These are phyloP conservation scores for Zelopaecilomyces penicillatus DNA, from an alignment of 2,329 filamentous ascomycete species.

Conservation along the genomic window DNA sequence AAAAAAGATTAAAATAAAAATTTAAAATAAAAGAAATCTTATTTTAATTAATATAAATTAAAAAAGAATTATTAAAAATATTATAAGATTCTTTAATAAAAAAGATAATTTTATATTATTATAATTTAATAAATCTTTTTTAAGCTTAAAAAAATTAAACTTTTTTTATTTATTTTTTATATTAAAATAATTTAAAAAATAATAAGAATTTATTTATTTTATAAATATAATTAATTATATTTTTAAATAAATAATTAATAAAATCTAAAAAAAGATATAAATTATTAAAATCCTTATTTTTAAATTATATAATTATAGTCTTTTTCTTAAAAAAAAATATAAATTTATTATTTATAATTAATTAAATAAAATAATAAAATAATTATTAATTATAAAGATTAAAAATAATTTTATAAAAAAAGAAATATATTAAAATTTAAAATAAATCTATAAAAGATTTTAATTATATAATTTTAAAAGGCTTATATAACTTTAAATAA, in stretches of 20 bases:
- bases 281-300: no score
- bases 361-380: conserved; percentile 6
- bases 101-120: no score
- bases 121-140: no score
- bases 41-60: background rate
- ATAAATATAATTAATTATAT: no score
- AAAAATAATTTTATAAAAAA: background rate
- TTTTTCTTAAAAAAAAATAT: no score
- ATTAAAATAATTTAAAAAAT: background rate
- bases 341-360: conserved; percentile 1
- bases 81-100: background rate
- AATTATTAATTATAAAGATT: conserved; percentile 5
- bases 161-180: background rate
- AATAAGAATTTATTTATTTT: no score
- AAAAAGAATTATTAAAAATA: background rate
- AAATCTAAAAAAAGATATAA: no score
- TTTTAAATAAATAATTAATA: no score
- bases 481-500: background rate
- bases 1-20: background rate
- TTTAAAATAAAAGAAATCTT: background rate
- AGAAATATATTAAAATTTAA: background rate
- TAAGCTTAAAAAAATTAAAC: no score
- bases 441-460: background rate
- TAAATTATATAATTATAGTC: no score
- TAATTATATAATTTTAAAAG: background rate